Conservation (phyloP, 495 filamentous ascomycete genomes). For the Astrocystis sublimbata region DNA sequence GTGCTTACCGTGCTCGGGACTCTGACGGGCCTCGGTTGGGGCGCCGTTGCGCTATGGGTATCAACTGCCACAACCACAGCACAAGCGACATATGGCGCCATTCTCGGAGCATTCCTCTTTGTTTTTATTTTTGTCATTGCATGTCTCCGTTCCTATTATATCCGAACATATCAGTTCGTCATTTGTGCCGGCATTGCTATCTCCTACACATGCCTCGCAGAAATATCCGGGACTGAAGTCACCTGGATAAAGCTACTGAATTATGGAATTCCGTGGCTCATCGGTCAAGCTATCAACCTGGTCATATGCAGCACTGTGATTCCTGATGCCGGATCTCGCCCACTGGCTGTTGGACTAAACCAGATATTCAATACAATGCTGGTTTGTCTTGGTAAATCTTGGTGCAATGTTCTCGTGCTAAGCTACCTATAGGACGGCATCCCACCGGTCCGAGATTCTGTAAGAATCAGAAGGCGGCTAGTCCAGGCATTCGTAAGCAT, state of each 20-base stretch:
- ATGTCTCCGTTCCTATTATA: slow-evolving; percentile 54
- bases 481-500: slow-evolving; percentile 54
- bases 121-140: slow-evolving; percentile 52
- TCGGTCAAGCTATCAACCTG: slow-evolving; percentile 54
- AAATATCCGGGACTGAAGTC: slow-evolving; percentile 40
- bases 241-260: slow-evolving; percentile 50
- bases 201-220: slow-evolving; percentile 53
- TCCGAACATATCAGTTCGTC: slow-evolving; percentile 55
- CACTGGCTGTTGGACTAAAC: slow-evolving; percentile 48
- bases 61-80: slow-evolving; percentile 48
- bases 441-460: slow-evolving; percentile 38
- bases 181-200: slow-evolving; percentile 57
- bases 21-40: slow-evolving; percentile 57
- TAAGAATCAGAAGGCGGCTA: slow-evolving; percentile 40
- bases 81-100: slow-evolving; percentile 51
- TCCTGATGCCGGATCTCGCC: slow-evolving; percentile 56
- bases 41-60: slow-evolving; percentile 53
- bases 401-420: slow-evolving; percentile 1
- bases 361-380: slow-evolving; percentile 44
- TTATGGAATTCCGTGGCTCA: slow-evolving; percentile 58
- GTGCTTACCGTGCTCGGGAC: slow-evolving; percentile 54
- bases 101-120: slow-evolving; percentile 54
- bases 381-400: slow-evolving; percentile 18
- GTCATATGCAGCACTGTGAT: slow-evolving; percentile 46
- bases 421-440: slow-evolving; percentile 42